Base-by-base conservation (phyloP, 129 eudicot genomes). In the Glebionis coronaria region DNA sequence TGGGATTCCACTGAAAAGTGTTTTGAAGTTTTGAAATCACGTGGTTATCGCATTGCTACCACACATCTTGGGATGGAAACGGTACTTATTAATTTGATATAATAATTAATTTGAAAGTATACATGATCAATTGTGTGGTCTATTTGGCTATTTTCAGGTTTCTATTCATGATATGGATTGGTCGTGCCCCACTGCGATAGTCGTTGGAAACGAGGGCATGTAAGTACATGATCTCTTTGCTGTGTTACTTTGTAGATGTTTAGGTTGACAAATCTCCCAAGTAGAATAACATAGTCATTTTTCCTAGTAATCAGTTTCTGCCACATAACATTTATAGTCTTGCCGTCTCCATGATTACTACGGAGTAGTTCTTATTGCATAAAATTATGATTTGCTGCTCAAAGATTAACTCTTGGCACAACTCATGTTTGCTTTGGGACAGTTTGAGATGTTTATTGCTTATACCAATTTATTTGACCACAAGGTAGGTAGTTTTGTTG, bases 31-130 rank as follows among this genome's bases (percentile, higher is more conserved):
- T 81, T 92, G 65, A 88, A 73, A 67, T 84, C 95, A 5, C 98
- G 98, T 42, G 98, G 98, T 42, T 92, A 88, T 78, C 87, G 95
- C 74, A 86, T 92, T 68, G 96, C 96, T 13, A 92, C 98, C 42
- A 92, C 95, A 1, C 98, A 92, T 70, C 57, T 92, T 53, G 96
- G 96, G 52, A 79, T 70, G 38, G 87, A 92, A 69, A 63, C 96
- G 75, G 96, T 86, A 91, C 56, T 31, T 12, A 38, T 69, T 21
- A 19, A 52, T 64, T n/a, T n/a, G n/a, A n/a, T n/a, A n/a, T n/a
- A n/a, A n/a, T n/a, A n/a, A n/a, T n/a, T n/a, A n/a, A n/a, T n/a
- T n/a, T n/a, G n/a, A n/a, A n/a, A n/a, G n/a, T n/a, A n/a, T n/a
- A n/a, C 20, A 18, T 52, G 60, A 74, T 46, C 27, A 14, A 40